These are phyloP conservation scores for Rosa rugosa DNA, from an alignment of 306 rosid genomes.

Conservation along the genomic window DNA sequence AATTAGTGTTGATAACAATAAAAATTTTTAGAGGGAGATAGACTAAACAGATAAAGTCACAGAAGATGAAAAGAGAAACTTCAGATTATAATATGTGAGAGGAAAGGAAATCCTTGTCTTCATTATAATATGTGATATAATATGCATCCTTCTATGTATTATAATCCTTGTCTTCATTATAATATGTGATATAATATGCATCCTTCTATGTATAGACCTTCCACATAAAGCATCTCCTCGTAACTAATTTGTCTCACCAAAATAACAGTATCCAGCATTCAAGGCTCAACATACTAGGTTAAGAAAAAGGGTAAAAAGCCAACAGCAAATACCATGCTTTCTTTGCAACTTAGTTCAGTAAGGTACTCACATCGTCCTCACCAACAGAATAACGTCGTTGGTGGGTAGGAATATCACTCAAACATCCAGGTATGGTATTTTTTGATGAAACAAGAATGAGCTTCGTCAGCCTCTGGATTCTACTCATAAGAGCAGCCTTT, in stretches of 20 bases:
- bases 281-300: constrained; percentile 7
- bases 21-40: neutral
- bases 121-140: constrained; percentile 9
- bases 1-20: neutral
- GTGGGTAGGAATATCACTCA: constrained; percentile 75
- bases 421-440: constrained; percentile 82
- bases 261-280: constrained; percentile 9
- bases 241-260: neutral
- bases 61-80: neutral
- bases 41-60: neutral
- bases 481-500: constrained; percentile 98
- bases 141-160: constrained; percentile 1
- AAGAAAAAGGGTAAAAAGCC: neutral
- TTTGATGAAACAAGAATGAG: constrained; percentile 97
- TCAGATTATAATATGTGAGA: neutral
- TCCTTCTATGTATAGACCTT: neutral
- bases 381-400: constrained; percentile 71
- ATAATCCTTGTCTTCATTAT: constrained; percentile 15
- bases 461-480: constrained; percentile 97
- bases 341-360: constrained; percentile 5
- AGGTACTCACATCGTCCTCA: constrained; percentile 81
- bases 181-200: constrained; percentile 3
- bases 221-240: neutral
- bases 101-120: constrained; percentile 18
- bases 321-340: neutral